These are phyloP conservation scores for Leccinum colubrinum DNA, from an alignment of 1,284 basidiomycete species.

Conservation along the genomic window DNA sequence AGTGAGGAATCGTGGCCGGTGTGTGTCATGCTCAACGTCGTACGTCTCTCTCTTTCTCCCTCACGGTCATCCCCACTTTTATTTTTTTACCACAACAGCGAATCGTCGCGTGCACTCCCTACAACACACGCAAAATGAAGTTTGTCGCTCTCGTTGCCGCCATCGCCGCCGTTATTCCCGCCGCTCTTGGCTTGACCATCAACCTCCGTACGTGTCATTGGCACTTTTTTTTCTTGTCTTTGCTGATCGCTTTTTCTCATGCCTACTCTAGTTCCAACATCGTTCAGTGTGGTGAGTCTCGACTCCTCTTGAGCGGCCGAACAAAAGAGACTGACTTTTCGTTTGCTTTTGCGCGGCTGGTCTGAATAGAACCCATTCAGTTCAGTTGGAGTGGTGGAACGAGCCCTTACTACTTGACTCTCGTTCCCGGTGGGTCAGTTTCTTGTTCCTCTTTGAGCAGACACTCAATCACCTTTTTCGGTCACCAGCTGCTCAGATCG, in stretches of 20 bases:
- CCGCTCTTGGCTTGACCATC: slow-evolving; percentile 51
- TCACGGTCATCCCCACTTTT: not conserved
- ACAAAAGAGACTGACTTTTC: not conserved
- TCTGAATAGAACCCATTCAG: slow-evolving; percentile 50
- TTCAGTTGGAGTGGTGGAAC: slow-evolving; percentile 56
- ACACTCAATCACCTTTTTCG: not conserved
- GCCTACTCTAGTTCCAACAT: slow-evolving; percentile 35
- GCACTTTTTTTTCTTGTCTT: slow-evolving; percentile 5
- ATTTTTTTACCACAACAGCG: slow-evolving; percentile 1
- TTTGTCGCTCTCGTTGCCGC: slow-evolving; percentile 43
- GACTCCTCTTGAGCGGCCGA: not conserved
- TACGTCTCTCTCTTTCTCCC: not conserved
- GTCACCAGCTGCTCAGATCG: slow-evolving; percentile 50
- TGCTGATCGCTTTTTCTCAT: not conserved
- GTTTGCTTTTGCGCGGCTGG: not conserved
- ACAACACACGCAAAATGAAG: slow-evolving; percentile 45
- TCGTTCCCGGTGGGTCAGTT: too few relatives aligned
- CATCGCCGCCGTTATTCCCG: slow-evolving; percentile 45
- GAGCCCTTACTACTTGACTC: slow-evolving; percentile 53
- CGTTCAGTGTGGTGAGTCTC: slow-evolving; percentile 52
- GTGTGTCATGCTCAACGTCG: too few relatives aligned
- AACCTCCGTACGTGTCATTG: slow-evolving; percentile 59
- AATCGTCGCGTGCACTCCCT: slow-evolving; percentile 22
- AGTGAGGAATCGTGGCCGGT: too few relatives aligned
- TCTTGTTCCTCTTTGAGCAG: not conserved